Conservation (phyloP, 225 moss, liverwort and hornwort species). For the Rhytidiadelphus loreus region DNA sequence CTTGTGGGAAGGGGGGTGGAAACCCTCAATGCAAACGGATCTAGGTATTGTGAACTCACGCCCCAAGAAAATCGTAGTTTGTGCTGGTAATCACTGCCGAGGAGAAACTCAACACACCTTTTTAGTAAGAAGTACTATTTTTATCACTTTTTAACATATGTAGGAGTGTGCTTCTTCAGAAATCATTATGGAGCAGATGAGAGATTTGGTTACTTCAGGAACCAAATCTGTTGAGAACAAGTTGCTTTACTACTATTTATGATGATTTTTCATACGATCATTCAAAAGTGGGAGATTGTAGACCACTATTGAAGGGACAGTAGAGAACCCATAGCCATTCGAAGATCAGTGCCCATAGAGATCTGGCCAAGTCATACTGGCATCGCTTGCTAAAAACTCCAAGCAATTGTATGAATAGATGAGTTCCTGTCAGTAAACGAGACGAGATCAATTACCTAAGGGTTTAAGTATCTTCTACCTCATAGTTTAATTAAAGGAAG, state of each 20-base stretch:
- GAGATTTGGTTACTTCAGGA: not conserved
- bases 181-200: not conserved
- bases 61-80: not conserved
- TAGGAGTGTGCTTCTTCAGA: not conserved
- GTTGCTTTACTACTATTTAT: not conserved
- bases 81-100: not conserved
- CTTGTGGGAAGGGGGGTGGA: conserved; percentile 87
- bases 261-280: not conserved
- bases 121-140: not conserved
- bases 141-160: not conserved
- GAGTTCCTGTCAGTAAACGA: not conserved
- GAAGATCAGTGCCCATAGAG: not conserved
- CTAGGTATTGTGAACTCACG: conserved; percentile 14
- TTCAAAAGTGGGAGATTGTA: not conserved
- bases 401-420: not conserved
- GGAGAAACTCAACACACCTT: not conserved
- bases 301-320: not conserved
- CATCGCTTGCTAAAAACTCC: not conserved
- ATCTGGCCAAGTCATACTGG: not conserved
- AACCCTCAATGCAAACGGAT: conserved; percentile 51
- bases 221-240: not conserved
- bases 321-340: not conserved
- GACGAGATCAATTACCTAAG: not conserved
- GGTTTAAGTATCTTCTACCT: not conserved
- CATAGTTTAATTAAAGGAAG: not conserved